A percentile compares a stretch with the other conserved stretches of the same genome.
phyloP scores from a whole-genome alignment of 2,329 filamentous ascomycete species.

The Parascedosporium putredinis region DNA sequence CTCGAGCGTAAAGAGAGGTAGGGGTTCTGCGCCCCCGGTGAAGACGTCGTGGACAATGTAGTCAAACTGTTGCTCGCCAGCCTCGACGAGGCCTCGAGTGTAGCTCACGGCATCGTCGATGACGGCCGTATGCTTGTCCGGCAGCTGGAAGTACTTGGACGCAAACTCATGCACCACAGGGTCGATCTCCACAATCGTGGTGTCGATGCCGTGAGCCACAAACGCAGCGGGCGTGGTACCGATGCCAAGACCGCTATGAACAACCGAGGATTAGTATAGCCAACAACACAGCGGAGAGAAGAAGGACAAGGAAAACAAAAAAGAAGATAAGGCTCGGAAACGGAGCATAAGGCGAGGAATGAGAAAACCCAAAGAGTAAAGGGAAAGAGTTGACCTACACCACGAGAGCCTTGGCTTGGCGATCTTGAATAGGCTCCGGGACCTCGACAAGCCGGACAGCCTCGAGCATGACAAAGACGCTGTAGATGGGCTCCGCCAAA shows the following conservation, averaged over 20 bases:
- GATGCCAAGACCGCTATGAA: conserved; percentile 71
- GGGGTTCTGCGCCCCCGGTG: conserved; percentile 87
- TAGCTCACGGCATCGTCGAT: conserved; percentile 76
- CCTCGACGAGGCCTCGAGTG: conserved; percentile 34
- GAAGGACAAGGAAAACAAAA: background rate
- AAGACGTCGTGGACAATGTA: conserved; percentile 98
- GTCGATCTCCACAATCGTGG: conserved; percentile 91
- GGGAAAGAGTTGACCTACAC: conserved; percentile 48
- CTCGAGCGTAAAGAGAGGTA: conserved; percentile 75
- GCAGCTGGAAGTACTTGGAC: conserved; percentile 69
- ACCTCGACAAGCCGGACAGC: conserved; percentile 71
- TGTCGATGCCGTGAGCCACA: conserved; percentile 79
- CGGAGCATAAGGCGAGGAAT: too few relatives aligned
- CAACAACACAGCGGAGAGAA: background rate
- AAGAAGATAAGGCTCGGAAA: too few relatives aligned
- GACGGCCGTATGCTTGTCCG: conserved; percentile 64
- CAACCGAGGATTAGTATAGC: too few relatives aligned
- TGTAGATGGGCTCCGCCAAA: conserved; percentile 80
- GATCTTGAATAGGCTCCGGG: conserved; percentile 41
- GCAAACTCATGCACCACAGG: conserved; percentile 81
- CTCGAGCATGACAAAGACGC: conserved; percentile 93
- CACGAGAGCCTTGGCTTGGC: conserved; percentile 68
- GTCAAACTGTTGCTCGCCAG: conserved; percentile 51
- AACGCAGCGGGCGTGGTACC: conserved; percentile 84
- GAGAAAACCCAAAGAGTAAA: too few relatives aligned